A percentile compares a stretch with the other conserved stretches of the same genome.
Evolutionary conservation across 2,329 filamentous ascomycete species (phyloP).

Genomic region (Raffaelea deltoideospora): DNA sequence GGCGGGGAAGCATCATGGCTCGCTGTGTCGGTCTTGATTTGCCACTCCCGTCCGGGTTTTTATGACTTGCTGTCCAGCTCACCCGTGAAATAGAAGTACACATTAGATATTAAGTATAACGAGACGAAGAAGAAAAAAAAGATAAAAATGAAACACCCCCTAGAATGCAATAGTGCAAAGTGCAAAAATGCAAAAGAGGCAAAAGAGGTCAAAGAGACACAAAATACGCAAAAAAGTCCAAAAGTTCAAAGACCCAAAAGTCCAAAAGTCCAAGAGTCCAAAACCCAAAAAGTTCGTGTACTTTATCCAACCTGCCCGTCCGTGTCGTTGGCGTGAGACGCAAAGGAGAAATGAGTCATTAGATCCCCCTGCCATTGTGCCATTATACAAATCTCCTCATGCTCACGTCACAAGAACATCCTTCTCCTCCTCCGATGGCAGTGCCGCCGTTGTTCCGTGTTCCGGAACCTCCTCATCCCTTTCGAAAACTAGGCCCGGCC

Average conservation of each 20-base stretch:
- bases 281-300: not conserved
- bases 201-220: too few species aligned
- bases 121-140: not conserved
- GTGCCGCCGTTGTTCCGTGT: constrained; percentile 18
- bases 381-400: not conserved
- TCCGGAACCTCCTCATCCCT: constrained; percentile 28
- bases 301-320: not conserved
- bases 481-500: constrained; percentile 35
- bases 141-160: not conserved
- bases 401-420: constrained; percentile 18
- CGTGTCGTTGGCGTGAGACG: too few species aligned
- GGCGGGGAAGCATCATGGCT: not conserved
- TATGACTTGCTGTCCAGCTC: not conserved
- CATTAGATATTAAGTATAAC: not conserved
- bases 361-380: not conserved
- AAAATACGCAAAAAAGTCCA: too few species aligned
- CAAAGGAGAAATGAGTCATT: too few species aligned
- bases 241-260: too few species aligned
- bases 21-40: not conserved
- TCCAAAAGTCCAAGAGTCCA: not conserved
- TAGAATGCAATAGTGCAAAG: not conserved
- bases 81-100: not conserved
- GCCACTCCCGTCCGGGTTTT: too few species aligned
- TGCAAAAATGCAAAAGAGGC: not conserved
- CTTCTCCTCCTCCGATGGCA: constrained; percentile 24